Evolutionary conservation across 345 rosid species (phyloP).

Genomic region (Bretschneidera sinensis): DNA sequence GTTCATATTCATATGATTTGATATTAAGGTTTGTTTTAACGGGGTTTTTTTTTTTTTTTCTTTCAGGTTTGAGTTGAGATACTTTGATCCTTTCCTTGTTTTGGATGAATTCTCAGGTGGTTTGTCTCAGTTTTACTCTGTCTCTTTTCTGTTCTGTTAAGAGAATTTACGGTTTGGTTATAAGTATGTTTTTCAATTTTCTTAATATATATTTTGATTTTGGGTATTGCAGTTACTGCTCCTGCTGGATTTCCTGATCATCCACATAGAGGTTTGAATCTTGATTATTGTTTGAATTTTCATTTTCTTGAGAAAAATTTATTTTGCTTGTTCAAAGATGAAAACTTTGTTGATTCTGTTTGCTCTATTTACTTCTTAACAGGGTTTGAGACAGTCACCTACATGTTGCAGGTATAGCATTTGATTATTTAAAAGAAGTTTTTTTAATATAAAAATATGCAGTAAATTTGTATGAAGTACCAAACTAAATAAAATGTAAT

Average conservation of each 20-base stretch:
- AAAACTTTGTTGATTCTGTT: constrained; percentile 4
- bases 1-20: not conserved
- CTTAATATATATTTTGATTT: not conserved
- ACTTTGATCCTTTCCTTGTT: constrained; percentile 83
- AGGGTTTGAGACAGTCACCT: constrained; percentile 96
- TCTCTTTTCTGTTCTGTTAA: not conserved
- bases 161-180: not conserved
- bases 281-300: not conserved
- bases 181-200: not conserved
- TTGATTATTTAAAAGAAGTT: no score
- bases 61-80: constrained; percentile 72
- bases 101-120: constrained; percentile 85
- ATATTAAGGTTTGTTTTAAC: no score
- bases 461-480: no score
- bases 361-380: constrained; percentile 11
- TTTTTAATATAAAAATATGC: no score
- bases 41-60: constrained; percentile 1
- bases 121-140: constrained; percentile 19
- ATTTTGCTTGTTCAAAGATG: not conserved
- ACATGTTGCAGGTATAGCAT: constrained; percentile 76
- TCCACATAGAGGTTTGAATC: constrained; percentile 80
- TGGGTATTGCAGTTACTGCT: constrained; percentile 49
- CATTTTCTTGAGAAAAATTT: constrained; percentile 4
- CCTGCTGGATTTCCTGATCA: constrained; percentile 96
- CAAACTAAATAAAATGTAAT: no score